Evolutionary conservation across 305 asterid genomes (phyloP).

Genomic region (Solanum aculeatissimum): DNA sequence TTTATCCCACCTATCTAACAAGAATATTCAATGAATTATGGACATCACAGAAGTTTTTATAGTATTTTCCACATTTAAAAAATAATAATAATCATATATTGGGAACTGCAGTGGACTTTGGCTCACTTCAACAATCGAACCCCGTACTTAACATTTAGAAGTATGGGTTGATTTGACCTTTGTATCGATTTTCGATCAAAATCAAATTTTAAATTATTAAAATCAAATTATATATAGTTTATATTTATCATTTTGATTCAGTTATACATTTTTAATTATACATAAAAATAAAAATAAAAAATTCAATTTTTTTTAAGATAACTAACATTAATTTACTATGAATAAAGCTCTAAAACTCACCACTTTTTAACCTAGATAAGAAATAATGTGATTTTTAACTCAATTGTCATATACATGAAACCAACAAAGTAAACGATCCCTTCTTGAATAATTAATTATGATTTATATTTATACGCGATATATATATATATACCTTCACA

Average conservation of each 20-base stretch:
- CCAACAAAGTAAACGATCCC: not conserved
- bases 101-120: not conserved
- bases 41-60: not conserved
- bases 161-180: not conserved
- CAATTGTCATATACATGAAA: not conserved
- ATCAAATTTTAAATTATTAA: not conserved
- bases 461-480: not conserved
- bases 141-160: not conserved
- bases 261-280: too few relatives aligned
- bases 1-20: too few relatives aligned
- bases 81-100: not conserved
- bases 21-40: not conserved
- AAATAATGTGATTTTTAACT: rapidly evolving
- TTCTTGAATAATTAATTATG: not conserved
- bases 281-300: too few relatives aligned
- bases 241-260: too few relatives aligned
- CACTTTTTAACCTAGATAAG: not conserved
- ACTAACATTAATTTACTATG: too few relatives aligned
- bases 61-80: not conserved
- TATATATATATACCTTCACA: not conserved
- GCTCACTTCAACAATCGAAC: not conserved
- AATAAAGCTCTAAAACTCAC: rapidly evolving
- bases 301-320: too few relatives aligned
- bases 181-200: not conserved
- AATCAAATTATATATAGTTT: not conserved